Evolutionary conservation across 345 rosid species (phyloP), one percentile per base, ranked within the genome.

Genomic region (Eucalyptus erythrocorys): DNA sequence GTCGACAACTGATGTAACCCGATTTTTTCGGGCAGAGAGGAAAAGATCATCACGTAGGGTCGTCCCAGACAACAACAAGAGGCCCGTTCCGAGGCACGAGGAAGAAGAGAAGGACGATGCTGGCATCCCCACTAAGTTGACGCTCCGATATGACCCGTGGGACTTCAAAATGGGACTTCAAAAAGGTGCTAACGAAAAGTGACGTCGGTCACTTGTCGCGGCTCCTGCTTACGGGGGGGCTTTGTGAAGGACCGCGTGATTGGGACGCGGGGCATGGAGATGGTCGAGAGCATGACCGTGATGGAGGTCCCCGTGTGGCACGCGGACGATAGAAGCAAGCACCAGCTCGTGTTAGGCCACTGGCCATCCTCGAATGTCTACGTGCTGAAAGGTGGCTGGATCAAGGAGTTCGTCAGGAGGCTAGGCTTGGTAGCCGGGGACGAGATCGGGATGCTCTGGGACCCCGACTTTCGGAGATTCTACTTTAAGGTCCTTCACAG

Each of bases 181-280:
- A 50, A 85, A 88, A 88, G 85, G 68, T 42, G 87, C 34, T 88
- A 32, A 48, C n/a, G n/a, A 68, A 10, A 48, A 86, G 88, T 24
- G 90, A 89, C 53, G 19, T 89, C 22, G 48, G 68, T 7, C 3
- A 48, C 64, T 3, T 17, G 51, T 85, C 87, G 26, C 57, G 90
- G 87, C 85, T 89, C 42, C 45, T 89, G 48, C 32, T 89, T 48
- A 11, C 40, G 27, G 55, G 76, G 27, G 55, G 76, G 59, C 15
- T 8, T 17, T 5, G 71, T 68, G 14, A 37, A 16, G 64, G 48
- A 26, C 26, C 42, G 66, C 15, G 48, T 89, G 42, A 2, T 89
- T 37, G 5, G 5, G 43, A 42, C 5, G 43, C 43, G 6, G 55
- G 51, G 47, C 15, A 48, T 30, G 64, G 85, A 42, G 48, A 27